phyloP scores from a whole-genome alignment of 2,329 filamentous ascomycete species.

The Verticillium nonalfalfae region DNA sequence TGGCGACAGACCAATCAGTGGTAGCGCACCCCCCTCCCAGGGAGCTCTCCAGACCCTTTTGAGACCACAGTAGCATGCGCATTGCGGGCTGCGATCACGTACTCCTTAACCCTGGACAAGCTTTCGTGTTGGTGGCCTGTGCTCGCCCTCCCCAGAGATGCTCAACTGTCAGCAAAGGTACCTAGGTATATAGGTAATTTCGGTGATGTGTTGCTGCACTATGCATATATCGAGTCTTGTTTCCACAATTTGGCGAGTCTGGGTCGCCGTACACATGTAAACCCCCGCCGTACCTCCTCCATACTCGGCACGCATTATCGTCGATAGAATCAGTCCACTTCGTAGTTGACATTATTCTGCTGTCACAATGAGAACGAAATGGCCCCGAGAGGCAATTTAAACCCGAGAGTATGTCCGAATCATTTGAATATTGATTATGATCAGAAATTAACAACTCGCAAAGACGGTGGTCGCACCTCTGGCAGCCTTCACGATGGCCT shows the following conservation, averaged over 20 bases:
- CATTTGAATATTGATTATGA: not conserved
- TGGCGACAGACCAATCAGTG: not conserved
- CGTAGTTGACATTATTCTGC: not conserved
- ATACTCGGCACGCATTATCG: not conserved
- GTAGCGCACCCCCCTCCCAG: not conserved
- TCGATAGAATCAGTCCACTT: not conserved
- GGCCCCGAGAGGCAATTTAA: constrained; percentile 10
- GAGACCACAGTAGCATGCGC: not conserved
- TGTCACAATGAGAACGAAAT: not conserved
- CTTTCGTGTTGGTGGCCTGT: not conserved
- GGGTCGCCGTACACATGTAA: not conserved
- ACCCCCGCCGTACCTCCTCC: not conserved
- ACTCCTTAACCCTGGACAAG: not conserved
- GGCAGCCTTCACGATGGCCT: constrained; percentile 49
- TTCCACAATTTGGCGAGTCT: not conserved
- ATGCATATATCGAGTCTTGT: not conserved
- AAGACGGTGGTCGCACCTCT: constrained; percentile 41
- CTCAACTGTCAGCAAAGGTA: not conserved
- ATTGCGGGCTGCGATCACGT: not conserved
- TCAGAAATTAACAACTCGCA: not conserved
- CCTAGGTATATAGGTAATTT: no score
- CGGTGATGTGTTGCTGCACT: not conserved
- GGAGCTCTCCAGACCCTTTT: not conserved
- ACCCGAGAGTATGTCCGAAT: constrained; percentile 5
- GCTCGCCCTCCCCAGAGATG: not conserved